A percentile compares a stretch with the other conserved stretches of the same genome.
Evolutionary conservation across 352 stramenopile species (phyloP).

Genomic region (Phytophthora tentaculata): DNA sequence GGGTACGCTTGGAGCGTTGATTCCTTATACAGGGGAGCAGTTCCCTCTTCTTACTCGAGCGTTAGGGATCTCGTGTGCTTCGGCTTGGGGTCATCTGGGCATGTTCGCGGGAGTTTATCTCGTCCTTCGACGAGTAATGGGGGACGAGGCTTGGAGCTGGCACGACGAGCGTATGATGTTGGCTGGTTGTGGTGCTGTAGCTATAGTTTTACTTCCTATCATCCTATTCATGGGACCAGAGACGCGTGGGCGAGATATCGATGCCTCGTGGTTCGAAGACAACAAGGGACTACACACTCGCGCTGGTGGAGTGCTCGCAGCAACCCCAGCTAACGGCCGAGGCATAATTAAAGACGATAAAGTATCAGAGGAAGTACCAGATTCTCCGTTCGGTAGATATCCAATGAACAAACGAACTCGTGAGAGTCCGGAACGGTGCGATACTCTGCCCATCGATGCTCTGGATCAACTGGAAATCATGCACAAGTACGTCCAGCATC

Average conservation of each 20-base stretch:
- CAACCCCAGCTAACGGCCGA: background rate
- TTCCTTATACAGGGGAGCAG: conserved; percentile 51
- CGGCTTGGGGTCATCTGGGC: conserved; percentile 45
- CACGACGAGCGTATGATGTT: conserved; percentile 39
- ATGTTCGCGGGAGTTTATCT: conserved; percentile 49
- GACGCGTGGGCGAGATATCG: conserved; percentile 45
- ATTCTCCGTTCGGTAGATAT: conserved; percentile 19
- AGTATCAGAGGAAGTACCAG: conserved; percentile 2
- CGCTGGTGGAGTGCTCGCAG: conserved; percentile 13
- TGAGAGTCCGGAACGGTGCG: conserved; percentile 18
- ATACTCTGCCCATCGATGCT: conserved; percentile 39
- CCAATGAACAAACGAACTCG: conserved; percentile 9
- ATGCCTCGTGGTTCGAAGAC: conserved; percentile 37
- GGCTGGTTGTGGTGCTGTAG: conserved; percentile 18
- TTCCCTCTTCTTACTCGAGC: conserved; percentile 55
- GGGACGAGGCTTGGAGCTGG: conserved; percentile 31
- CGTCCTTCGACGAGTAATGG: conserved; percentile 34
- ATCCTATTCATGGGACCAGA: conserved; percentile 45
- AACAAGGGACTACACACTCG: conserved; percentile 21
- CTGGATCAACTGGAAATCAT: conserved; percentile 33
- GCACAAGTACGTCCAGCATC: conserved; percentile 29
- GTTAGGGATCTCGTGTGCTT: conserved; percentile 45
- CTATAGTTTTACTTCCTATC: conserved; percentile 30
- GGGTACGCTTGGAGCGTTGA: conserved; percentile 39
- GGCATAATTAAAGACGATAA: conserved; percentile 3